Conservation (phyloP, 768 basidiomycete species). For the Stropharia rugosoannulata region DNA sequence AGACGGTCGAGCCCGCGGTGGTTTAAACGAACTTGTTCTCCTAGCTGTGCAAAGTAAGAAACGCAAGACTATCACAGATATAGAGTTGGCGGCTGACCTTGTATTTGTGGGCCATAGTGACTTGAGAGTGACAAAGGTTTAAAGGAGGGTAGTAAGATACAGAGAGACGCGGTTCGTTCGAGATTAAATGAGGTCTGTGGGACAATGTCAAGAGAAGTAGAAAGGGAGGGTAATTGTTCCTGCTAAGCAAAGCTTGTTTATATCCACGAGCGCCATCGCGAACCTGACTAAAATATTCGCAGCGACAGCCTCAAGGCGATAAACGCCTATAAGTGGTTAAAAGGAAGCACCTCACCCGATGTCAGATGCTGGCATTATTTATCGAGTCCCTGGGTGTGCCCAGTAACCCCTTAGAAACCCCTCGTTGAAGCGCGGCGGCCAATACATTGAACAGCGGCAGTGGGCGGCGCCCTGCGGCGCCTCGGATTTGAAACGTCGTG, state of each 20-base stretch:
- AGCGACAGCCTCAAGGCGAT: background rate
- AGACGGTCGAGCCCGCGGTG: constrained; percentile 17
- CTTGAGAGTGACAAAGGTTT: background rate
- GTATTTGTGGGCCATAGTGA: constrained; percentile 8
- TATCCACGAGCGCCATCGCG: background rate
- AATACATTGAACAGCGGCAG: constrained; percentile 5
- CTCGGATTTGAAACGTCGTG: constrained; percentile 3
- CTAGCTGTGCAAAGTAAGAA: background rate
- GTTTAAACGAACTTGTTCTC: constrained; percentile 15
- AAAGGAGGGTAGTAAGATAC: background rate
- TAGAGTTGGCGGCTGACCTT: background rate
- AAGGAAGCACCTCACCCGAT: background rate
- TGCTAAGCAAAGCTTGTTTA: background rate
- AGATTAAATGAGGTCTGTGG: background rate
- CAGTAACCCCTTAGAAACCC: constrained; percentile 5
- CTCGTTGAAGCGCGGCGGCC: constrained; percentile 2
- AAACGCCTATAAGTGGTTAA: constrained; percentile 6
- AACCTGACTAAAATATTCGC: constrained; percentile 1
- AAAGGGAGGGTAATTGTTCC: background rate
- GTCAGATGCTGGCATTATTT: constrained; percentile 1
- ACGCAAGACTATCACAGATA: background rate
- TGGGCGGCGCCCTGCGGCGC: background rate
- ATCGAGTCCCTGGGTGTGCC: constrained; percentile 1
- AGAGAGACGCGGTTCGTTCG: background rate
- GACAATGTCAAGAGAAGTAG: background rate